Base-by-base conservation (phyloP, 2,329 filamentous ascomycete genomes). In the Ophiostoma sp. region DNA sequence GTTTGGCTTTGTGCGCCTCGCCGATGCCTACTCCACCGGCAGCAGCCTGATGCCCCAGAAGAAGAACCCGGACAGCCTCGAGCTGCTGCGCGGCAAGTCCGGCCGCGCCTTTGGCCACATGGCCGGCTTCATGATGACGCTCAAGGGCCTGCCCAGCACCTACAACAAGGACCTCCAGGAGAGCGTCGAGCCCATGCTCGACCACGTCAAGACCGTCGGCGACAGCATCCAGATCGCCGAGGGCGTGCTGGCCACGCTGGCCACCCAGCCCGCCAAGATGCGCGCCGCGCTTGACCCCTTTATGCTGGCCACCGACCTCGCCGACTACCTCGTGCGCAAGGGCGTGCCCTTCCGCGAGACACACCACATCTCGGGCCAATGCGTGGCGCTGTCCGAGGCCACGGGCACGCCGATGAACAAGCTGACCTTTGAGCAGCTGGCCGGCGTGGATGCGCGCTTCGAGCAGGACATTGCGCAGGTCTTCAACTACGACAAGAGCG, bases 111-210 rank as follows among this genome's bases (percentile, higher is more conserved):
- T 96, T 76, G 93, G 92, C 35, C 89, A 93, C 74, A 91, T 94
- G 87, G 86, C 90, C 5, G 92, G 91, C 52, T 81, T 95, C 73
- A 92, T 92, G 85, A 89, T 89, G 81, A 91, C 88, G 52, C 84
- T 82, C 69, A 86, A 86, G 78, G 90, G 90, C 70, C 86, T 95
- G 36, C 91, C 92, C 1, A 90, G 86, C 62, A 93, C 90, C 3
- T 96, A 96, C 83, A 94, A 96, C 83, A 96, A 96, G 81, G 92
- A 96, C 79, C 80, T 96, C n/a, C 92, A 97, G 80, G 93, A 96
- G 81, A 90, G 87, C 71, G 89, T 92, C 72, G 90, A 96, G 83
- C 90, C 90, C n/a, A 87, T 96, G 81, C 86, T 96, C 67, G 92
- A 96, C 79, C 87, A 89, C 78, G 86, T 94, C 79, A 91, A 93